Conservation (phyloP, 2,329 filamentous ascomycete genomes). For the Anthostomella pinea region DNA sequence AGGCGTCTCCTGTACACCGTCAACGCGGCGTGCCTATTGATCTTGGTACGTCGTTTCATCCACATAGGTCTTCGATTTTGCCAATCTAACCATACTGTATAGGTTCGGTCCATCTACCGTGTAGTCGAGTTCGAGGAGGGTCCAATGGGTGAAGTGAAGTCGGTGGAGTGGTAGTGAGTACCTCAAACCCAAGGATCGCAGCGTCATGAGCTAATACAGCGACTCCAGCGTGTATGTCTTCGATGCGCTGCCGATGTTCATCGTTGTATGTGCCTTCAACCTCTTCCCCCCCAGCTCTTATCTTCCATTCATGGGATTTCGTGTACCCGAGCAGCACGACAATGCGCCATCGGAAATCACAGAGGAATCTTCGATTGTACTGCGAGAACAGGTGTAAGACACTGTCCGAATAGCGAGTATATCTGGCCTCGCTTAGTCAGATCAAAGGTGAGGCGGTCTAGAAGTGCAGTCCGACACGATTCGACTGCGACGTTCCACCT, state of each 20-base stretch:
- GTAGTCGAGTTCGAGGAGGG: conserved; percentile 30
- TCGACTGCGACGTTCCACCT: too few species aligned
- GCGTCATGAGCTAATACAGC: too few species aligned
- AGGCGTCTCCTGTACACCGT: conserved; percentile 33
- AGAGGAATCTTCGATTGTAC: conserved; percentile 7
- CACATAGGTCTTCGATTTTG: neutral
- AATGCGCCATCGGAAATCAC: conserved; percentile 1
- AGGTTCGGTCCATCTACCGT: conserved; percentile 32
- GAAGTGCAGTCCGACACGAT: too few species aligned
- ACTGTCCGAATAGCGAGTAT: too few species aligned
- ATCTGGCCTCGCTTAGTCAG: too few species aligned
- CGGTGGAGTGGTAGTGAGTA: conserved; percentile 32
- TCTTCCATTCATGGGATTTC: conserved; percentile 30
- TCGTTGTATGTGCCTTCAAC: conserved; percentile 27
- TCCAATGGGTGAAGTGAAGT: conserved; percentile 18
- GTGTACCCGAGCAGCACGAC: conserved; percentile 23
- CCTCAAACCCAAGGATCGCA: too few species aligned
- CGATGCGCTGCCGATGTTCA: conserved; percentile 32
- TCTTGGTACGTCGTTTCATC: conserved; percentile 22
- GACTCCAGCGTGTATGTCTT: conserved; percentile 29
- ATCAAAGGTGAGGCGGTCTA: too few species aligned
- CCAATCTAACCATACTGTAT: conserved; percentile 4
- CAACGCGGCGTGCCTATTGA: conserved; percentile 29
- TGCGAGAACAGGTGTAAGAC: conserved; percentile 4
- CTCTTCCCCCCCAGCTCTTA: conserved; percentile 31